phyloP scores from a whole-genome alignment of 345 rosid species.

The Citrus sinensis region DVS_A1.0 CM039166.1:9203501-9204000 shows the following conservation, averaged over 20 bases:
- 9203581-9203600: conserved; percentile 18
- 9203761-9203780: neutral
- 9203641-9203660: neutral
- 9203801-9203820: neutral
- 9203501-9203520: conserved; percentile 15
- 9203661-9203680: neutral
- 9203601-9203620: conserved; percentile 16
- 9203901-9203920: neutral
- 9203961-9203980: neutral
- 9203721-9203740: neutral
- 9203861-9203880: neutral
- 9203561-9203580: conserved; percentile 26
- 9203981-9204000: conserved; percentile 5
- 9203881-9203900: neutral
- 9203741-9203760: neutral
- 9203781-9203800: neutral
- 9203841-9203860: neutral
- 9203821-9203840: neutral
- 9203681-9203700: neutral
- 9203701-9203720: neutral
- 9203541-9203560: conserved; percentile 16
- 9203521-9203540: conserved; percentile 19
- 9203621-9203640: conserved; percentile 9
- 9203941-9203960: neutral
- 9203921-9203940: neutral